Evolutionary conservation across 108 stramenopile genomes (phyloP).

Genomic region (Skeletonema potamos): DNA sequence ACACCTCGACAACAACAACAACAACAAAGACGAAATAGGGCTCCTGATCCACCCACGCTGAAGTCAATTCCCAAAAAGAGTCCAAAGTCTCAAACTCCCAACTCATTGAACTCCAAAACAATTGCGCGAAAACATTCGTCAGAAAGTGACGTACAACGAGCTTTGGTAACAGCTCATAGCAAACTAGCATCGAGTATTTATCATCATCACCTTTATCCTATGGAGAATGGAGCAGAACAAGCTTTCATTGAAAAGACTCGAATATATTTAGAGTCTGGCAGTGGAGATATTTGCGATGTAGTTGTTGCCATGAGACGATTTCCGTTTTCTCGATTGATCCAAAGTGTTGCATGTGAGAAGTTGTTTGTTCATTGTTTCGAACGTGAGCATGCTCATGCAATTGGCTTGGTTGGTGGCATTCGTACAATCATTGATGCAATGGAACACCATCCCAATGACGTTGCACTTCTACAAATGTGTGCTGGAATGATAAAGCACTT

Average conservation of each 20-base stretch:
- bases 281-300: slow-evolving; percentile 39
- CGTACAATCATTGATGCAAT: slow-evolving; percentile 45
- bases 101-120: not conserved
- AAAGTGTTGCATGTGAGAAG: slow-evolving; percentile 35
- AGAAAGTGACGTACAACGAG: slow-evolving; percentile 6
- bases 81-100: not conserved
- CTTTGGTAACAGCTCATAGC: slow-evolving; percentile 27
- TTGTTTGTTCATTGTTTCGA: slow-evolving; percentile 42
- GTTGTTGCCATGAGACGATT: slow-evolving; percentile 42
- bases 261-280: slow-evolving; percentile 32
- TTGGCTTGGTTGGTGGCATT: slow-evolving; percentile 43
- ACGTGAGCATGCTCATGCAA: slow-evolving; percentile 35
- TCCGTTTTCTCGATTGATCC: slow-evolving; percentile 35
- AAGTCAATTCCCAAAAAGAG: not conserved
- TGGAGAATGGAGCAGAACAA: slow-evolving; percentile 20
- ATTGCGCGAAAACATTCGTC: not conserved
- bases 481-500: slow-evolving; percentile 39
- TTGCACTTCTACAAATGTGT: slow-evolving; percentile 21
- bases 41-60: not conserved
- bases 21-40: not conserved
- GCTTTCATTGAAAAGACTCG: slow-evolving; percentile 36
- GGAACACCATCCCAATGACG: slow-evolving; percentile 39
- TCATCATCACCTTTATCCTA: slow-evolving; percentile 37
- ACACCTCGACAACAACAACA: not conserved
- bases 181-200: slow-evolving; percentile 40